phyloP scores from a whole-genome alignment of 1,284 basidiomycete species.

The Heliocybe sulcata region DNA sequence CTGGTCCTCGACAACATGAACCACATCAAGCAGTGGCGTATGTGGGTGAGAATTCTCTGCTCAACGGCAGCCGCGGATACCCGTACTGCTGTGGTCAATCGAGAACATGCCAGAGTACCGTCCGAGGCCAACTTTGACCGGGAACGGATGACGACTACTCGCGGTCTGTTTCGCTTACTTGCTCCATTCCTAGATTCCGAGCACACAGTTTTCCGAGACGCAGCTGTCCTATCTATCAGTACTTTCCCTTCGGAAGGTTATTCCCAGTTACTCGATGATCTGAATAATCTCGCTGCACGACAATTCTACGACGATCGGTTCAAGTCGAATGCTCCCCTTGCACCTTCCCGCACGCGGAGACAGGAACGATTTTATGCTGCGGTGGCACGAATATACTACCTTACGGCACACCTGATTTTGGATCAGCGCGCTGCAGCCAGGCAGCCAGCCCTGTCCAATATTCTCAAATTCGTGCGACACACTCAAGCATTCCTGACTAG shows the following conservation, averaged over 20 bases:
- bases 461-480: constrained; percentile 82
- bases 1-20: constrained; percentile 55
- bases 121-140: constrained; percentile 69
- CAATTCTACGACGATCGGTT: constrained; percentile 77
- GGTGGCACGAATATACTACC: constrained; percentile 84
- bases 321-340: constrained; percentile 36
- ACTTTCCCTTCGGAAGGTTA: constrained; percentile 77
- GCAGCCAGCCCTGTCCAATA: constrained; percentile 68
- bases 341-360: constrained; percentile 52
- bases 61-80: constrained; percentile 70
- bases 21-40: constrained; percentile 81
- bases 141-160: constrained; percentile 71
- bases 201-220: constrained; percentile 76
- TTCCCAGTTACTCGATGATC: constrained; percentile 77
- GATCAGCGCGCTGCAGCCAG: constrained; percentile 65
- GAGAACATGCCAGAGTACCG: constrained; percentile 66
- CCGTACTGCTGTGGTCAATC: constrained; percentile 44
- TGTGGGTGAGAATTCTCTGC: constrained; percentile 81
- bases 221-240: constrained; percentile 84
- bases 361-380: constrained; percentile 84
- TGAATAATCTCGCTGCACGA: constrained; percentile 72
- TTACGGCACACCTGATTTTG: constrained; percentile 76
- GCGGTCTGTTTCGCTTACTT: constrained; percentile 80
- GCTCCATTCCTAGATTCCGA: constrained; percentile 87
- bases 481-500: constrained; percentile 75